Percentiles rank a stretch among this genome's conserved stretches.
phyloP scores from a whole-genome alignment of 2,329 filamentous ascomycete genomes.

The Ceratocystis alfenasii region DNA sequence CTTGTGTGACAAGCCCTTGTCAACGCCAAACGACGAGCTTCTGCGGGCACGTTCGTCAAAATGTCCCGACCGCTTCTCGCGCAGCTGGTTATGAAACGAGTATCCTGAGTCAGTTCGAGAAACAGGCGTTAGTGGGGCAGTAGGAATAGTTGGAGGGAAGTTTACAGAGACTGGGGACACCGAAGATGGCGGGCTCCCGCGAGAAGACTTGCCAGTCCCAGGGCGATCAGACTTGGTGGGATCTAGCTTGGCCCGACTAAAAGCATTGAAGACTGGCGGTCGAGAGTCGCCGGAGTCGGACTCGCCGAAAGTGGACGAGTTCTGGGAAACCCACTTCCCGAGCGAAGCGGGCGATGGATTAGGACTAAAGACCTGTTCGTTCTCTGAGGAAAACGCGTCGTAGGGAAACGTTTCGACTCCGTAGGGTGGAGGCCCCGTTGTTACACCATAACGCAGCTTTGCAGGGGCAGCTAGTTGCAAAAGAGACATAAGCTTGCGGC shows the following conservation, averaged over 20 bases:
- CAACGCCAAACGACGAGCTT: conserved; percentile 84
- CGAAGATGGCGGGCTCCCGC: conserved; percentile 50
- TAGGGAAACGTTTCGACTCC: conserved; percentile 86
- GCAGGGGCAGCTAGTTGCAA: conserved; percentile 85
- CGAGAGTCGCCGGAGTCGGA: conserved; percentile 40
- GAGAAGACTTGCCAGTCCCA: conserved; percentile 55
- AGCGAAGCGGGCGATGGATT: conserved; percentile 59
- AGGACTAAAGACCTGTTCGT: conserved; percentile 64
- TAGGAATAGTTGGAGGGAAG: conserved; percentile 57
- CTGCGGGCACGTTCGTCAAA: conserved; percentile 73
- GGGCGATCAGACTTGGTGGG: conserved; percentile 60
- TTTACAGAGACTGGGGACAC: conserved; percentile 65
- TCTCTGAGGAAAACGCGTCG: conserved; percentile 81
- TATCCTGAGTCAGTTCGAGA: conserved; percentile 88
- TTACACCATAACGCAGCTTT: conserved; percentile 73
- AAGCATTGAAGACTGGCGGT: conserved; percentile 79
- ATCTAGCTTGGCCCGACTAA: conserved; percentile 62
- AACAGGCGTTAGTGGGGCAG: conserved; percentile 50
- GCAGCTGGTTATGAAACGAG: conserved; percentile 69
- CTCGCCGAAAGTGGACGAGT: conserved; percentile 75
- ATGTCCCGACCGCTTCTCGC: conserved; percentile 89
- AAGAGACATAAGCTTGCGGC: conserved; percentile 77
- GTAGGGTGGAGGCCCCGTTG: conserved; percentile 81
- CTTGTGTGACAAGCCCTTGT: conserved; percentile 55
- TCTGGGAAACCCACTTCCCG: conserved; percentile 77